Conservation (phyloP, 257 asterid genomes). For the Rhazya stricta region DNA sequence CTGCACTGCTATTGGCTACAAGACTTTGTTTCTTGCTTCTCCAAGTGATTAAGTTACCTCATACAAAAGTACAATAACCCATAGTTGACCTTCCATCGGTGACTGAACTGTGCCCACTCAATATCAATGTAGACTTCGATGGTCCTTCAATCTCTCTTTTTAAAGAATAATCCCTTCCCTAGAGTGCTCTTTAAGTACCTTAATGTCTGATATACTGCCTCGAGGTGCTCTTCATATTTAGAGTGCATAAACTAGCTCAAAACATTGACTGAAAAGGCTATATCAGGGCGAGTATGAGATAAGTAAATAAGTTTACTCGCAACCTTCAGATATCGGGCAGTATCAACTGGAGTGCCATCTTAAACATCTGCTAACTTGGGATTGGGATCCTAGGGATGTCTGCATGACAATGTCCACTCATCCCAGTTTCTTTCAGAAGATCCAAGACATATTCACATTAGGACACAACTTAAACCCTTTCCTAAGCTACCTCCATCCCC, state of each 20-base stretch:
- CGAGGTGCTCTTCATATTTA: not conserved
- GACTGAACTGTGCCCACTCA: no score
- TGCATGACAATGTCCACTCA: not conserved
- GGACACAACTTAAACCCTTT: not conserved
- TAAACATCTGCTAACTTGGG: not conserved
- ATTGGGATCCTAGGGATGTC: not conserved
- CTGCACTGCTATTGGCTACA: no score
- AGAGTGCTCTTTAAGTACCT: no score
- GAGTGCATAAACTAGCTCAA: slow-evolving; percentile 7
- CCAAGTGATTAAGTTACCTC: no score
- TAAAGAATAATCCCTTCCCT: not conserved
- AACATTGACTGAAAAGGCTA: not conserved
- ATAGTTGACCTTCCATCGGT: no score
- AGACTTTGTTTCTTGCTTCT: no score
- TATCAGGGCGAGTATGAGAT: not conserved
- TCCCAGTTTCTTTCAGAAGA: no score
- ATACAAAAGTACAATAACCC: no score
- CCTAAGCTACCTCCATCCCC: not conserved
- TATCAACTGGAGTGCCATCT: not conserved
- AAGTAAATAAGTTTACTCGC: not conserved
- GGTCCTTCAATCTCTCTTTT: no score
- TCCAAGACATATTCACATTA: not conserved
- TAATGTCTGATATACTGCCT: not conserved
- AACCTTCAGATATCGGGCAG: not conserved
- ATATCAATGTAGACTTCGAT: no score